Conservation (phyloP, 257 asterid species). For the Lithospermum erythrorhizon region DNA sequence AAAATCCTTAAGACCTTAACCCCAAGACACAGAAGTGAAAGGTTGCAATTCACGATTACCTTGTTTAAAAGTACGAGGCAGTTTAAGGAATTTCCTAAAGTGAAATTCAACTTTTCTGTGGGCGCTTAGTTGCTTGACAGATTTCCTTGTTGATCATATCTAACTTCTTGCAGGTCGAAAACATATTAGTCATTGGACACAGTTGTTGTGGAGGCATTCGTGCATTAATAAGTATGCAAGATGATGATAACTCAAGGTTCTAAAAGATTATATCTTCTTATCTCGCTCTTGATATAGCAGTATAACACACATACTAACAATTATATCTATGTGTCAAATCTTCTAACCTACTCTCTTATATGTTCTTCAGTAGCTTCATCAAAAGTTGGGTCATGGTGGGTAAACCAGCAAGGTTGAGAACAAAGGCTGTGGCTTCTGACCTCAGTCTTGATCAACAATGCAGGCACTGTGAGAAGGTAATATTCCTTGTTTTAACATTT, state of each 20-base stretch:
- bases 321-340: not conserved
- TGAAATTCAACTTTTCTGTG: not conserved
- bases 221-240: conserved; percentile 88
- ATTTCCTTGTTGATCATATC: not conserved
- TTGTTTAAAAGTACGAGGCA: not conserved
- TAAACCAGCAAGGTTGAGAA: conserved; percentile 51
- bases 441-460: conserved; percentile 87
- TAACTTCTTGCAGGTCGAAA: conserved; percentile 54
- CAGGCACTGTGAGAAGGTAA: conserved; percentile 94
- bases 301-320: not conserved
- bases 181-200: conserved; percentile 78
- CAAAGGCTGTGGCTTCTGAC: conserved; percentile 61
- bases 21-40: too few species aligned
- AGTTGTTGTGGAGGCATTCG: conserved; percentile 95
- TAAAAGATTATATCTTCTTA: not conserved
- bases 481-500: not conserved
- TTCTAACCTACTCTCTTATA: conserved; percentile 14
- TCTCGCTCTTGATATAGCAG: not conserved
- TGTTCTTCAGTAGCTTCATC: conserved; percentile 64
- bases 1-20: too few species aligned
- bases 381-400: conserved; percentile 69
- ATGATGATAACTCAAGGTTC: conserved; percentile 57
- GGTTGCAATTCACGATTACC: too few species aligned
- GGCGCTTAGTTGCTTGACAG: not conserved
- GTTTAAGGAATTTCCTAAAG: not conserved